A percentile compares a stretch with the other conserved stretches of the same genome.
phyloP scores from a whole-genome alignment of 2,329 filamentous ascomycete species.

The Fusarium papillatum region DNA sequence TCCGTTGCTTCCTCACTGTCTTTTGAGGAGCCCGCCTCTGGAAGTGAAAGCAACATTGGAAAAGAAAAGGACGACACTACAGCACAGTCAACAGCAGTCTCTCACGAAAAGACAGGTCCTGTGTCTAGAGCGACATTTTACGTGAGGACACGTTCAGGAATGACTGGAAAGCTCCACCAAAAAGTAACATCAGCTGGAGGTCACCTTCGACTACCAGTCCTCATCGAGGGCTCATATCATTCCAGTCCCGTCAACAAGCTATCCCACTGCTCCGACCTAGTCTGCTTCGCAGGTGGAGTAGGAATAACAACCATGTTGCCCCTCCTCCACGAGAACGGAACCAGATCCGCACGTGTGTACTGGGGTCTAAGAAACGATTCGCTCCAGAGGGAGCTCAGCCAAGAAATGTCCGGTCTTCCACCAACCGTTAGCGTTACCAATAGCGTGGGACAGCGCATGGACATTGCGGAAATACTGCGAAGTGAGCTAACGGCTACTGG shows the following conservation, averaged over 20 bases:
- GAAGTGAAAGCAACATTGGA: neutral
- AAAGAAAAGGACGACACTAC: neutral
- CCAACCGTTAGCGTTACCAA: conserved; percentile 37
- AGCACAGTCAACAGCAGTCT: neutral
- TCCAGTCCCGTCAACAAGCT: conserved; percentile 37
- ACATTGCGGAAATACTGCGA: conserved; percentile 37
- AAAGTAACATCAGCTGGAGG: conserved; percentile 3
- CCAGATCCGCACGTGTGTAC: conserved; percentile 34
- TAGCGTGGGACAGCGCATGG: conserved; percentile 37
- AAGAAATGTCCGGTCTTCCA: conserved; percentile 28
- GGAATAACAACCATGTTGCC: conserved; percentile 49
- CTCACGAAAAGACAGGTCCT: neutral
- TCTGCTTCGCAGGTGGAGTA: conserved; percentile 50
- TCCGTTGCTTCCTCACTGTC: conserved; percentile 41
- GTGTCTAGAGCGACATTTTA: conserved; percentile 35
- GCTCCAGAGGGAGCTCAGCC: conserved; percentile 28
- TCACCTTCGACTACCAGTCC: conserved; percentile 33
- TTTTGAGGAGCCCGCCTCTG: neutral
- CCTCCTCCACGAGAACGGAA: conserved; percentile 28
- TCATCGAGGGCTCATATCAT: conserved; percentile 47
- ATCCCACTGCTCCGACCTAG: conserved; percentile 39
- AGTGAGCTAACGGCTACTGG: conserved; percentile 31
- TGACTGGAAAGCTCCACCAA: conserved; percentile 38
- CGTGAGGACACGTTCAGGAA: conserved; percentile 39
- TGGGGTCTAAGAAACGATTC: conserved; percentile 42